These are phyloP conservation scores for Chytriomyces confervae DNA, from an alignment of 192 early-diverging fungal species.

Conservation along the genomic window DNA sequence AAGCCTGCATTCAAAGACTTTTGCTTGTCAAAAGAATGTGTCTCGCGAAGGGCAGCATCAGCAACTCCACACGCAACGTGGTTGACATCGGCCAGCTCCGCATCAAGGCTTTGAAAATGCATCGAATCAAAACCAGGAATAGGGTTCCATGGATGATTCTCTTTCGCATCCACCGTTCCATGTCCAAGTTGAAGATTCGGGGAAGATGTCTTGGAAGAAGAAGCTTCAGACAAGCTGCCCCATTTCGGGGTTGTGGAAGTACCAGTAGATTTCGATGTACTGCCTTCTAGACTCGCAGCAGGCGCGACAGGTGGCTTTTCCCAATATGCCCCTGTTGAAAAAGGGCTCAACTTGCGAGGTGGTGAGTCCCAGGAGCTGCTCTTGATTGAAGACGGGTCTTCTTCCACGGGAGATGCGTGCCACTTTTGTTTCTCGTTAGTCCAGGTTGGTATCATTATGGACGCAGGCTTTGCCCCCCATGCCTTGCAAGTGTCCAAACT, in stretches of 20 bases:
- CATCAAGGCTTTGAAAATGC: no score
- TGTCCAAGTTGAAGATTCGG: neutral
- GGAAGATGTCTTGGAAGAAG: slow-evolving; percentile 1
- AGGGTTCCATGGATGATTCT: neutral
- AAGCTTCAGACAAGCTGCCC: neutral
- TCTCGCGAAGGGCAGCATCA: no score
- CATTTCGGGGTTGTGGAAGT: neutral
- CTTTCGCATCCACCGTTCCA: neutral
- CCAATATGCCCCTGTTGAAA: slow-evolving; percentile 20
- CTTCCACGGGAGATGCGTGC: neutral
- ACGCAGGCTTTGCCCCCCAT: neutral
- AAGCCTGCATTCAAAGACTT: no score
- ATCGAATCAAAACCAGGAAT: no score
- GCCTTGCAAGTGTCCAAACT: neutral
- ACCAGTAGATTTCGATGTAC: neutral
- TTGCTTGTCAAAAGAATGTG: no score
- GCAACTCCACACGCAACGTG: no score
- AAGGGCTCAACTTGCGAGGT: slow-evolving; percentile 22
- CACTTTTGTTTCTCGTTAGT: neutral
- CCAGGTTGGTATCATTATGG: neutral
- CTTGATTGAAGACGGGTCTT: neutral
- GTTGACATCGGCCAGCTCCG: no score
- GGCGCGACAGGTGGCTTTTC: neutral
- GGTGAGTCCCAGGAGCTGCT: slow-evolving; percentile 27
- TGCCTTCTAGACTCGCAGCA: neutral